Conservation (phyloP, 2,329 filamentous ascomycete species). For the Macroventuria anomochaeta region DNA sequence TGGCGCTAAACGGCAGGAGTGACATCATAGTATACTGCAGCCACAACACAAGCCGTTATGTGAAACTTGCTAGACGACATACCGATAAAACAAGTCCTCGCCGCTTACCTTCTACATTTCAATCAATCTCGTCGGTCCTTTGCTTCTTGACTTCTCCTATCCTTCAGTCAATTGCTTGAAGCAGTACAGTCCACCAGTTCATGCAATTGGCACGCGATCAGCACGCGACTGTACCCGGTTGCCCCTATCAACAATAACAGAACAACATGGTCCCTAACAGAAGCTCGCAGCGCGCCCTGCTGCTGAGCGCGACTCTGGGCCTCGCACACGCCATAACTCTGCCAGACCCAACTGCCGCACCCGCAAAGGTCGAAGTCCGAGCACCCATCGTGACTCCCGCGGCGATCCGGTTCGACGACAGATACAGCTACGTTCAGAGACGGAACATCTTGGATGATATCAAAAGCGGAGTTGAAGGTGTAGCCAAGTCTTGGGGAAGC, state of each 20-base stretch:
- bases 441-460: slow-evolving; percentile 44
- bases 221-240: background rate
- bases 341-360: slow-evolving; percentile 42
- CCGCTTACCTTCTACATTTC: background rate
- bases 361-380: slow-evolving; percentile 37
- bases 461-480: slow-evolving; percentile 38
- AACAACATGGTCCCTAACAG: slow-evolving; percentile 25
- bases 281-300: slow-evolving; percentile 28
- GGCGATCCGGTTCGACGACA: slow-evolving; percentile 40
- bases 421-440: slow-evolving; percentile 42
- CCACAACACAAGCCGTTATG: slow-evolving; percentile 12
- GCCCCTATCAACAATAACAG: slow-evolving; percentile 2
- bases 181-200: background rate
- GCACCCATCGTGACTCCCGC: slow-evolving; percentile 45
- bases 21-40: slow-evolving; percentile 14
- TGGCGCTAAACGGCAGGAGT: background rate
- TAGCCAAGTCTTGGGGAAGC: slow-evolving; percentile 42
- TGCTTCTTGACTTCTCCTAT: background rate
- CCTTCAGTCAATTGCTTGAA: background rate
- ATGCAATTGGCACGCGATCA: background rate
- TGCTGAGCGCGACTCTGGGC: slow-evolving; percentile 29
- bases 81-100: slow-evolving; percentile 5
- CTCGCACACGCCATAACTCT: slow-evolving; percentile 36
- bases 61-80: slow-evolving; percentile 16
- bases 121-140: background rate